Percentiles rank a stretch among this genome's conserved stretches.
Conservation (phyloP, 495 filamentous ascomycete species). For the Halenospora varia region DNA sequence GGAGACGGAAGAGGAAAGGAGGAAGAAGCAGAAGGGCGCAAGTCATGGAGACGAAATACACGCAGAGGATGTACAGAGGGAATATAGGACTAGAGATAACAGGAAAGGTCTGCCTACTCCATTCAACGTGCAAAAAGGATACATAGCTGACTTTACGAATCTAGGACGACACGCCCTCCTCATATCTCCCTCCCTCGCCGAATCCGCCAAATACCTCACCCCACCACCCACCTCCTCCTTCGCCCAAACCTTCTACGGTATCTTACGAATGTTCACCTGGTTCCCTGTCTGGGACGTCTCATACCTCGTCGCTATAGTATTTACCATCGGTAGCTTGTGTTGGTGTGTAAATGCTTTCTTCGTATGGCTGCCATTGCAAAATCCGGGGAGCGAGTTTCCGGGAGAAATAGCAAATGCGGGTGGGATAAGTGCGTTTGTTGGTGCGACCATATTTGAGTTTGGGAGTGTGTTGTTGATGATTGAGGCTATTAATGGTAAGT, state of each 20-base stretch:
- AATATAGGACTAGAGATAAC: constrained; percentile 14
- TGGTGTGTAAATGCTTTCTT: constrained; percentile 72
- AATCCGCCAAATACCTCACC: constrained; percentile 26
- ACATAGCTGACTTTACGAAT: too few relatives aligned
- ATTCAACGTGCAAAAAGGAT: too few relatives aligned
- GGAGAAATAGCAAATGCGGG: constrained; percentile 48
- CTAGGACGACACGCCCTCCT: constrained; percentile 55
- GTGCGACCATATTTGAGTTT: constrained; percentile 66
- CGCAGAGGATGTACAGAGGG: constrained; percentile 15
- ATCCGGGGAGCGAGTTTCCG: constrained; percentile 50
- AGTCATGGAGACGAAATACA: constrained; percentile 10
- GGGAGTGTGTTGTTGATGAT: constrained; percentile 61
- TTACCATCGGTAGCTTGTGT: constrained; percentile 57
- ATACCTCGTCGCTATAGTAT: constrained; percentile 60
- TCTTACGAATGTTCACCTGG: constrained; percentile 51
- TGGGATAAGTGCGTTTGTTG: constrained; percentile 64
- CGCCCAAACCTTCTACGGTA: constrained; percentile 34
- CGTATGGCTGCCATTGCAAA: constrained; percentile 55
- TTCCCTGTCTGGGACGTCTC: constrained; percentile 68
- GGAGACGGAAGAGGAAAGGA: background rate
- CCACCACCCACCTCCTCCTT: constrained; percentile 43
- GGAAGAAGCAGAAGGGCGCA: background rate
- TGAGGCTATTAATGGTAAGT: constrained; percentile 56
- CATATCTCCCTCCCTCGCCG: constrained; percentile 32
- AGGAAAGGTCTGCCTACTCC: constrained; percentile 15